Conservation (phyloP, 495 filamentous ascomycete species). For the Trichoderma parareesei region DNA sequence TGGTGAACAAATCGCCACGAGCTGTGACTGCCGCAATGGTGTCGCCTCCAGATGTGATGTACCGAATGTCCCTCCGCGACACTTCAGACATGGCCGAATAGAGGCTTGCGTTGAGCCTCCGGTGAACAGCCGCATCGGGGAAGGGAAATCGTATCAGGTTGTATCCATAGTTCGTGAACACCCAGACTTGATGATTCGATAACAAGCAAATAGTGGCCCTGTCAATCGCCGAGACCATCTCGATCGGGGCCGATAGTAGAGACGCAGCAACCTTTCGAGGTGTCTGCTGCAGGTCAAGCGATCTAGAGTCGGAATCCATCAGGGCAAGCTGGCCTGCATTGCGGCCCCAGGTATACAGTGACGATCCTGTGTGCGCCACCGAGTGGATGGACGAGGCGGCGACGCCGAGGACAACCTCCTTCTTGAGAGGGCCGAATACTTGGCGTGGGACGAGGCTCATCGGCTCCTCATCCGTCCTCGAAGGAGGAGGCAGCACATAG, state of each 20-base stretch:
- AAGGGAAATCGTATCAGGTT: constrained; percentile 74
- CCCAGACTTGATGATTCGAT: constrained; percentile 78
- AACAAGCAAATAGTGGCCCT: constrained; percentile 80
- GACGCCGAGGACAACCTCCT: constrained; percentile 70
- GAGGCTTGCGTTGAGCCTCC: constrained; percentile 55
- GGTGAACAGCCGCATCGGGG: constrained; percentile 54
- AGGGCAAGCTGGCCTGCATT: constrained; percentile 92
- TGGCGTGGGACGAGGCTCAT: constrained; percentile 75
- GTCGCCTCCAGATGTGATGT: constrained; percentile 76
- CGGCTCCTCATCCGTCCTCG: constrained; percentile 65
- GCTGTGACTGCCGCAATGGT: constrained; percentile 80
- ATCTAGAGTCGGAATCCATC: constrained; percentile 88
- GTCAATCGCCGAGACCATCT: constrained; percentile 80
- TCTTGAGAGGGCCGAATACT: constrained; percentile 83
- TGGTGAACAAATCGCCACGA: constrained; percentile 77
- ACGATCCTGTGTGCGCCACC: constrained; percentile 71
- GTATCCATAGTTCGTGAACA: constrained; percentile 91
- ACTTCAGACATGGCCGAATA: constrained; percentile 57
- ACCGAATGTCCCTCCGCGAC: constrained; percentile 53
- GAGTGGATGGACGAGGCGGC: constrained; percentile 92
- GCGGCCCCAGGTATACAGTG: constrained; percentile 90
- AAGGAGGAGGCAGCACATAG: constrained; percentile 52
- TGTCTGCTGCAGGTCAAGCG: constrained; percentile 68
- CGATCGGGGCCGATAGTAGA: constrained; percentile 68
- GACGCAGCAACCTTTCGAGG: constrained; percentile 85